These are phyloP conservation scores for Quercus phellos DNA, from an alignment of 331 rosid genomes.

Conservation along the genomic window DNA sequence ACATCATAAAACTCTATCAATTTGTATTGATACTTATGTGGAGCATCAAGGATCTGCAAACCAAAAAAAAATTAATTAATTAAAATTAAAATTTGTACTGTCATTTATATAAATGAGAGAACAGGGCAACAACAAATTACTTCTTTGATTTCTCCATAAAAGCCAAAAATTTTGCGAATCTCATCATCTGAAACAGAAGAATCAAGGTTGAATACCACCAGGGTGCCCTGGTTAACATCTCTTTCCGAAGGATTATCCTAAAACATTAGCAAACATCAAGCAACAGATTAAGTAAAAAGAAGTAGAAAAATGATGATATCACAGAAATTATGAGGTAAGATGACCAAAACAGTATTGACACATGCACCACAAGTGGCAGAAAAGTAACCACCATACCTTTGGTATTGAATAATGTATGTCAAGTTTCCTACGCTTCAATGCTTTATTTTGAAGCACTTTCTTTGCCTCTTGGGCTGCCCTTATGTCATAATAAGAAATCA, in stretches of 20 bases:
- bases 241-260: conserved; percentile 73
- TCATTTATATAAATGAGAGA: conserved; percentile 15
- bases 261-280: conserved; percentile 30
- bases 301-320: background rate
- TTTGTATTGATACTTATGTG: conserved; percentile 43
- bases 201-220: conserved; percentile 65
- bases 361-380: conserved; percentile 10
- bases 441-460: conserved; percentile 62
- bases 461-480: conserved; percentile 79
- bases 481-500: conserved; percentile 71
- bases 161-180: conserved; percentile 54
- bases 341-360: conserved; percentile 1
- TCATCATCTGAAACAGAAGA: conserved; percentile 63
- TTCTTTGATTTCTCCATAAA: conserved; percentile 75
- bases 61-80: background rate
- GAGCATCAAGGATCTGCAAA: conserved; percentile 63
- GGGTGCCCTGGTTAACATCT: conserved; percentile 65
- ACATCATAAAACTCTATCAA: conserved; percentile 67
- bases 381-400: conserved; percentile 44
- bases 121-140: conserved; percentile 33
- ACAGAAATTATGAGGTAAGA: conserved; percentile 12
- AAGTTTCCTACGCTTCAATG: conserved; percentile 59
- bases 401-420: conserved; percentile 80
- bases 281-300: conserved; percentile 16
- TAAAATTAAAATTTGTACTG: background rate